These are phyloP conservation scores for Colletotrichum tanaceti DNA, from an alignment of 2,329 filamentous ascomycete species.

Conservation along the genomic window DNA sequence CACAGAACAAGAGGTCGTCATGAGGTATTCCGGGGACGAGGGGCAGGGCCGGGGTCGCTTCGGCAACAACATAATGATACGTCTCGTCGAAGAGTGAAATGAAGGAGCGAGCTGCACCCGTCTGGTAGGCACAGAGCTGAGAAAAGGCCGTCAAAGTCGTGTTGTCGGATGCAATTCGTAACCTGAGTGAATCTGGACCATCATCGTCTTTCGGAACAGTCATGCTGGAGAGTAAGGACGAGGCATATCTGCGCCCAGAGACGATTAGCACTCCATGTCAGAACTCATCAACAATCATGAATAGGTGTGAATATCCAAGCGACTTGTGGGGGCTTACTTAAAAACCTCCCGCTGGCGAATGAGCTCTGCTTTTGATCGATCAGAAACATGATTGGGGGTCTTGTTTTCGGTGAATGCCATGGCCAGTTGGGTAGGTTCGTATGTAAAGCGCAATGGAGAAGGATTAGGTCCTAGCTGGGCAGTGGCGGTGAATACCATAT, in stretches of 20 bases:
- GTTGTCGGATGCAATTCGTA: not conserved
- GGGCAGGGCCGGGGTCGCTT: not conserved
- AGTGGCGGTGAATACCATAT: too few species aligned
- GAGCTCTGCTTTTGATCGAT: not conserved
- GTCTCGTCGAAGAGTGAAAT: slow-evolving; percentile 23
- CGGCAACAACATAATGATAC: slow-evolving; percentile 23
- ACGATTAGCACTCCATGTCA: not conserved
- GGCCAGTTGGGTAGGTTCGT: not conserved
- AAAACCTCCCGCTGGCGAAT: not conserved
- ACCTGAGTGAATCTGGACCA: not conserved
- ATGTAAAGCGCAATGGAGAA: not conserved
- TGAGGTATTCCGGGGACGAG: not conserved
- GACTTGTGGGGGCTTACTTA: not conserved
- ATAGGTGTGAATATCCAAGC: not conserved
- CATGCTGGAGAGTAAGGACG: not conserved
- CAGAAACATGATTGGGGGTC: not conserved
- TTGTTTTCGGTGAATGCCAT: not conserved
- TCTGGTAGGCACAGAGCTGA: slow-evolving; percentile 58
- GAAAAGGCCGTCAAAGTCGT: slow-evolving; percentile 58
- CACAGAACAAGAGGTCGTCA: slow-evolving; percentile 46
- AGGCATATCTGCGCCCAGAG: not conserved
- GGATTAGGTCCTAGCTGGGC: too few species aligned
- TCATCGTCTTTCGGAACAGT: not conserved
- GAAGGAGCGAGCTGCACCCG: slow-evolving; percentile 53
- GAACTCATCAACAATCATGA: not conserved